A percentile compares a stretch with the other conserved stretches of the same genome.
These are phyloP conservation scores for Stephania japonica DNA, from an alignment of 164 flowering plant genomes.

Conservation along the genomic window DNA sequence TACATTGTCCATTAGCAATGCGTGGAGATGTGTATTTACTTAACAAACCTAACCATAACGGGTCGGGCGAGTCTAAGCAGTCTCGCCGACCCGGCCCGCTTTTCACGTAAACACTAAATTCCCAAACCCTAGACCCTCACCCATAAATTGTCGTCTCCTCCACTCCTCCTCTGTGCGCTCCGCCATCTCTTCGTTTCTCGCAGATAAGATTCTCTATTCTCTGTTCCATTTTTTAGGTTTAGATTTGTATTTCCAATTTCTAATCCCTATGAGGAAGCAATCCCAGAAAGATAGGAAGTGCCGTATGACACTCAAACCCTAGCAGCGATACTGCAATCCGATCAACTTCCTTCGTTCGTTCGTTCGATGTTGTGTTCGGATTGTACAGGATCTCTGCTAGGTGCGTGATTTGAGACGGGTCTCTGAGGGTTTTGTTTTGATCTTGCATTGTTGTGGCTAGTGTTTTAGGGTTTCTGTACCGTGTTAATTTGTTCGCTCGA, in stretches of 20 bases:
- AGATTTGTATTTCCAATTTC: not conserved
- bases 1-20: no score
- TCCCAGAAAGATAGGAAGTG: conserved; percentile 43
- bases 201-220: no score
- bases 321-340: not conserved
- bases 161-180: no score
- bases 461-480: not conserved
- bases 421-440: conserved; percentile 27
- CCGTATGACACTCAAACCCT: conserved; percentile 36
- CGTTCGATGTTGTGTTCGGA: not conserved
- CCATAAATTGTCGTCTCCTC: no score
- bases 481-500: conserved; percentile 34
- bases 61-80: no score
- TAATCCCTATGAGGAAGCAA: conserved; percentile 27
- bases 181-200: no score
- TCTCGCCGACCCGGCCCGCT: no score
- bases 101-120: no score
- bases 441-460: not conserved
- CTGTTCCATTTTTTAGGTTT: not conserved
- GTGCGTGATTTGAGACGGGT: conserved; percentile 46
- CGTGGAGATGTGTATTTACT: no score
- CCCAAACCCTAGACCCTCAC: no score
- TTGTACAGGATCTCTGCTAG: conserved; percentile 14
- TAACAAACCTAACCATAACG: no score
- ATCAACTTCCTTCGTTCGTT: not conserved